Conservation (phyloP, 495 filamentous ascomycete genomes). For the Penicillium crystallinum region DNA sequence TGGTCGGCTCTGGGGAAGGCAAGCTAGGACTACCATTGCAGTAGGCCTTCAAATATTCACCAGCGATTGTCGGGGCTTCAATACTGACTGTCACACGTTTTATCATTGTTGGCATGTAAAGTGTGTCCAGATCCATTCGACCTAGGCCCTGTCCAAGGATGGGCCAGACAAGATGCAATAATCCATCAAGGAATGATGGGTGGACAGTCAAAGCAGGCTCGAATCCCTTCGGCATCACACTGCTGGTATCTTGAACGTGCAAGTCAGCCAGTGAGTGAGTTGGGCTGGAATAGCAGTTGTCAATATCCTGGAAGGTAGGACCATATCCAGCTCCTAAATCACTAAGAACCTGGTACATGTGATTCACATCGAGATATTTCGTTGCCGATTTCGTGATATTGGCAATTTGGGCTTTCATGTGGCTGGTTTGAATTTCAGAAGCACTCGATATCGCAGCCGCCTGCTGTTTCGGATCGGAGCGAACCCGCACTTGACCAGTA, state of each 20-base stretch:
- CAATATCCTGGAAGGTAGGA: conserved; percentile 17
- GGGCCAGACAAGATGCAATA: conserved; percentile 32
- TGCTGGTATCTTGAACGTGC: conserved; percentile 20
- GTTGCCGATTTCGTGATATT: conserved; percentile 9
- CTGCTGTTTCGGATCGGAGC: conserved; percentile 14
- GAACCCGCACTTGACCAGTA: conserved; percentile 20
- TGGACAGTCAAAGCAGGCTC: conserved; percentile 24
- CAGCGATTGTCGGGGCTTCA: conserved; percentile 19
- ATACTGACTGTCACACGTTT: conserved; percentile 25
- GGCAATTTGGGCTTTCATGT: conserved; percentile 9
- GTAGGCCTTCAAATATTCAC: conserved; percentile 27
- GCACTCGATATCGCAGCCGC: conserved; percentile 10
- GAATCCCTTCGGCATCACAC: conserved; percentile 24
- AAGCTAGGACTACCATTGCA: conserved; percentile 27
- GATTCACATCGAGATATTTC: conserved; percentile 15
- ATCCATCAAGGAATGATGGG: conserved; percentile 25
- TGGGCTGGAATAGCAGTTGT: conserved; percentile 19
- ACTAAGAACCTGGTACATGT: conserved; percentile 22
- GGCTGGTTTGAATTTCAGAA: conserved; percentile 8
- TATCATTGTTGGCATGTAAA: conserved; percentile 43
- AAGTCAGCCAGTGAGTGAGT: conserved; percentile 18
- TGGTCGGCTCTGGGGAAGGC: conserved; percentile 23
- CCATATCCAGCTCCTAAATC: conserved; percentile 24
- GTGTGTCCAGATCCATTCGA: conserved; percentile 29
- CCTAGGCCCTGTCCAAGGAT: conserved; percentile 40